Base-by-base conservation (phyloP, 805 yeast species). In the Saturnispora serradocipensis region DNA sequence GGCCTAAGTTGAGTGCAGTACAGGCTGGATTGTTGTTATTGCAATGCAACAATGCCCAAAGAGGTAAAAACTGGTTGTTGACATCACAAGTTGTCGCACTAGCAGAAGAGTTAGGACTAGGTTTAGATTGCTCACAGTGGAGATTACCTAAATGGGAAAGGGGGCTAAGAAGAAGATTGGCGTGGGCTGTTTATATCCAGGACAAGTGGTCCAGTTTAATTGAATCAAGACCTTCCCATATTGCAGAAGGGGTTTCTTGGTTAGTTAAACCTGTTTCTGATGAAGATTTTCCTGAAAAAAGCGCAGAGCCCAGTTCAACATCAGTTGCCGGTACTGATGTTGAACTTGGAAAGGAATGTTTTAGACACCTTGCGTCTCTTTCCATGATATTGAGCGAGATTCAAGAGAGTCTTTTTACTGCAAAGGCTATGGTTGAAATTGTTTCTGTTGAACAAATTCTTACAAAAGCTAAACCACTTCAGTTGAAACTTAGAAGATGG, bases 141-240 rank as follows among this genome's bases (percentile, higher is more conserved):
- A 82, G 86, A 60, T 69, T 91, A 35, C 98, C 98, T 0, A 83
- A 84, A 59, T 93, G 98, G 98, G 99, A 91, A 63, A 74, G 95
- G 48, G 95, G 95, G 5, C 69, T 91, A 46, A 74, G 99, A 49
- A 78, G 88, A 59, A 73, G 98, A 53, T 68, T 91, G 46, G 96
- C 97, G 0, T 91, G 99, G 98, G 97, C 97, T 0, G 93, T 89
- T 1, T 91, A 81, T 73, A 72, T 86, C 48, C 95, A 89, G 65
- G 97, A 89, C 61, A 88, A 90, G 63, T 91, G 98, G 98, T 75
- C 84, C 9, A 73, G 96, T 1, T 68, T 90, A 46, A 79, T 81
- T 49, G 95, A 88, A 61, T 80, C 90, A 0, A 72, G 97, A 43
- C 95, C 96, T 2, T 84, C 96, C 0, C 96, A 88, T 65, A 75